Evolutionary conservation across 1,284 basidiomycete genomes (phyloP).

Genomic region (Ganoderma meredithae): DNA sequence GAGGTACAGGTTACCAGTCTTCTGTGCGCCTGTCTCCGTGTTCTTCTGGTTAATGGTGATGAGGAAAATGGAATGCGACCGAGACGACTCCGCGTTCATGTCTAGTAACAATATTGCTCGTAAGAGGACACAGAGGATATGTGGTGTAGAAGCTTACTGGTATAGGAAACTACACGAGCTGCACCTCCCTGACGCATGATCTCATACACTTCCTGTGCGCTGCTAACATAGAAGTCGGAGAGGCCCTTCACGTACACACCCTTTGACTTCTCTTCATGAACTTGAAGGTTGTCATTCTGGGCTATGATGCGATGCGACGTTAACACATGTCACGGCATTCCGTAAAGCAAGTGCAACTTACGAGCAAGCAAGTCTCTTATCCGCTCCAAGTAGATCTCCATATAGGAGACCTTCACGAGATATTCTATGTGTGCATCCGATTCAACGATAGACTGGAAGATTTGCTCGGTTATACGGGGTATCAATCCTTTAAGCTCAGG

Average conservation of each 20-base stretch:
- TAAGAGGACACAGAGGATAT: background rate
- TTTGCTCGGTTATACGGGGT: slow-evolving; percentile 98
- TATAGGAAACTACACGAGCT: slow-evolving; percentile 93
- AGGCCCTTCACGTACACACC: slow-evolving; percentile 99
- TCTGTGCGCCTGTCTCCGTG: slow-evolving; percentile 94
- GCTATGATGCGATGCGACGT: slow-evolving; percentile 56
- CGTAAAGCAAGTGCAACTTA: slow-evolving; percentile 55
- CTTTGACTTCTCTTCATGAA: slow-evolving; percentile 98
- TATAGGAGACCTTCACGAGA: slow-evolving; percentile 99
- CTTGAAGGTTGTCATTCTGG: slow-evolving; percentile 97
- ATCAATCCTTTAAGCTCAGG: slow-evolving; percentile 94
- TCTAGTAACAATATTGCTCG: slow-evolving; percentile 57
- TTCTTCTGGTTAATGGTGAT: slow-evolving; percentile 98
- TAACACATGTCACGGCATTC: slow-evolving; percentile 11
- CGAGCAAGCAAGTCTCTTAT: slow-evolving; percentile 96
- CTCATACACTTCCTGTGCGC: slow-evolving; percentile 96
- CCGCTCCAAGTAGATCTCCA: slow-evolving; percentile 99
- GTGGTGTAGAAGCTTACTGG: slow-evolving; percentile 69
- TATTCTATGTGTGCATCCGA: slow-evolving; percentile 97
- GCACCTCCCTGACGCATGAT: slow-evolving; percentile 97
- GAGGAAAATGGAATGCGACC: slow-evolving; percentile 99
- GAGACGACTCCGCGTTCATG: slow-evolving; percentile 99
- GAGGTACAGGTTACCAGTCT: slow-evolving; percentile 96
- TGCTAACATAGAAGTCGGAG: slow-evolving; percentile 98
- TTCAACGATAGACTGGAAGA: slow-evolving; percentile 96